Evolutionary conservation across 257 asterid species (phyloP).

Genomic region (Henckelia pumila): DNA sequence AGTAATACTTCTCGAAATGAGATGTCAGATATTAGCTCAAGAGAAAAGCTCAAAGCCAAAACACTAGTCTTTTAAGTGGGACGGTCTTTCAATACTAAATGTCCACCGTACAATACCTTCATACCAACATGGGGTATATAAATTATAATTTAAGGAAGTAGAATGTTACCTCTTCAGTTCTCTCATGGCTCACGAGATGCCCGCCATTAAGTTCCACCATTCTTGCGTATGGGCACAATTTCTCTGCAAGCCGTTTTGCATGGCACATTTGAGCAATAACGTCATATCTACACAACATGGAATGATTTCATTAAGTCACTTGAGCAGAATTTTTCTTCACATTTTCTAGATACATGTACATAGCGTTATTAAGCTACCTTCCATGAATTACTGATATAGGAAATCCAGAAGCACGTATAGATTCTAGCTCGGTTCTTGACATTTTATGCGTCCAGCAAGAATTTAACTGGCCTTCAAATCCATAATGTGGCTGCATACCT

Average conservation of each 20-base stretch:
- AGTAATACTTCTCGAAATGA: background rate
- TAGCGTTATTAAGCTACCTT: constrained; percentile 47
- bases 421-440: constrained; percentile 59
- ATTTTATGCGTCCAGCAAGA: constrained; percentile 96
- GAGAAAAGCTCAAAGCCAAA: background rate
- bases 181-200: constrained; percentile 93
- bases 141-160: background rate
- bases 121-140: background rate
- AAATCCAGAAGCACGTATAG: constrained; percentile 65
- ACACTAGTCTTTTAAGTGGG: background rate
- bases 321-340: background rate
- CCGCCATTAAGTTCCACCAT: constrained; percentile 97
- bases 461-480: constrained; percentile 90
- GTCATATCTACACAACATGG: constrained; percentile 57
- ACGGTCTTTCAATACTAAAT: background rate
- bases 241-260: constrained; percentile 80
- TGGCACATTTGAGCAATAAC: constrained; percentile 91
- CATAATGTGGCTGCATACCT: constrained; percentile 88
- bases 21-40: background rate
- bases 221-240: constrained; percentile 77
- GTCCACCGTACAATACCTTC: background rate
- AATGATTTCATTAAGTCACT: constrained; percentile 25
- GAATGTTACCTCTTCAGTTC: constrained; percentile 77
- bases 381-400: constrained; percentile 91
- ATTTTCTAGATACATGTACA: background rate